Conservation (phyloP, 176 grass and related monocot species). For the Avena atlantica region DNA sequence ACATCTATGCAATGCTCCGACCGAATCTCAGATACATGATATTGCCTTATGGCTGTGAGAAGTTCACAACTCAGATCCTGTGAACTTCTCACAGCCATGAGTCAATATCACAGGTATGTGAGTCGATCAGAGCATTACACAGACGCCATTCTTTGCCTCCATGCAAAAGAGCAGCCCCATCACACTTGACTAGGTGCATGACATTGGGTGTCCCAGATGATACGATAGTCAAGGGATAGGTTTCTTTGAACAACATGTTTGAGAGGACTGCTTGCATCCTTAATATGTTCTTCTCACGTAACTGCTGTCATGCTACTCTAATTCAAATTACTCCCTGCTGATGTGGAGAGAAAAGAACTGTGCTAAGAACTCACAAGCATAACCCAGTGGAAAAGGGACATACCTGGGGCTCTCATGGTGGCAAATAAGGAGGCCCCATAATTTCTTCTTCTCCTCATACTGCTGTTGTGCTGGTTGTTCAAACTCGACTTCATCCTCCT, state of each 20-base stretch:
- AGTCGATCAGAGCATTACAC: constrained; percentile 61
- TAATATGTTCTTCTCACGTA: constrained; percentile 82
- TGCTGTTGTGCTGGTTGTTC: constrained; percentile 55
- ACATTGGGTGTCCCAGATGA: constrained; percentile 70
- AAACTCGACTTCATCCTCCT: constrained; percentile 44
- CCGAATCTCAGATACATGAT: too few relatives aligned
- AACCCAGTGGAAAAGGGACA: constrained; percentile 82
- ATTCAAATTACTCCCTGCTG: constrained; percentile 71
- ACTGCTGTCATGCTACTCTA: constrained; percentile 58
- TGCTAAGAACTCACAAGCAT: constrained; percentile 91
- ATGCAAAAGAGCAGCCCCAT: constrained; percentile 83
- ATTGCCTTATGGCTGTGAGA: too few relatives aligned
- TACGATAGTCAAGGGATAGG: constrained; percentile 76
- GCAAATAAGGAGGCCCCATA: constrained; percentile 80
- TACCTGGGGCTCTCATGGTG: constrained; percentile 43
- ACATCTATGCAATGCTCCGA: too few relatives aligned
- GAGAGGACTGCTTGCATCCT: constrained; percentile 78
- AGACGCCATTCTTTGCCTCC: constrained; percentile 71
- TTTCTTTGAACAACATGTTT: constrained; percentile 79
- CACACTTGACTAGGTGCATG: constrained; percentile 83
- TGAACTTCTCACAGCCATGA: constrained; percentile 76
- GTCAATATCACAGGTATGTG: constrained; percentile 72
- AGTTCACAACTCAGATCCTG: background rate
- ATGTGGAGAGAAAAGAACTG: constrained; percentile 91
- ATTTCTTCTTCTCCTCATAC: constrained; percentile 51